Evolutionary conservation across 2,329 filamentous ascomycete genomes (phyloP), one percentile per base, ranked within the genome.

Genomic region (Macroventuria anomochaeta): DNA sequence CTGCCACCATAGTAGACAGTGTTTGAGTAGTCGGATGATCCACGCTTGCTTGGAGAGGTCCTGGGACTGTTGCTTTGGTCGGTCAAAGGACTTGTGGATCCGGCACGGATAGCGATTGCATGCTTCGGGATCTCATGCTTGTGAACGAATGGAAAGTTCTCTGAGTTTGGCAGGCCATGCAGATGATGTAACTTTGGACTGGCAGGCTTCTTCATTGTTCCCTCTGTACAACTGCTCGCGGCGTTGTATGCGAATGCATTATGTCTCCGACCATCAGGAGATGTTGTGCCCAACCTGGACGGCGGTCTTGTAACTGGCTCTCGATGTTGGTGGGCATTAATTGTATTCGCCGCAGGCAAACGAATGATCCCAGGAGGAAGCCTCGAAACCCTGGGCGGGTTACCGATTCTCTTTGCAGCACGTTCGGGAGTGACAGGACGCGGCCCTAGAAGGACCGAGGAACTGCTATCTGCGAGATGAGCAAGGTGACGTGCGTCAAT

Each of bases 171-270:
- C 26, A 67, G 46, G 25, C 53, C 53, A 42, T 55, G 59, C 8
- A 68, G 25, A 28, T 63, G 53, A 40, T 71, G 64, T 5, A 71
- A 33, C 40, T 58, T 65, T 6, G 64, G 67, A 17, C 51, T 61
- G 3, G 32, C 42, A 17, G 59, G 48, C 38, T 51, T 55, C 18
- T 21, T 38, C 7, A 3, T 7, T 1, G 20, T 1, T 5, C 18
- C 21, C 12, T 6, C 13, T n/a, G 3, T 21, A 21, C 20, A 13
- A 6, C 10, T 33, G 25, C 5, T 20, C 7, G 20, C 21, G 28
- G 17, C 3, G 13, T n/a, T 18, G 2, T 31, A 26, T n/a, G 11
- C 4, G 3, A 7, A 15, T 3, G 29, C 2, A 11, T 15, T 20
- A 15, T 29, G 13, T 12, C 8, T 17, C 20, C 4, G 2, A 12